Percentiles rank a stretch among this genome's conserved stretches.
Conservation (phyloP, 352 stramenopile genomes). For the Globisporangium nodosum region DNA sequence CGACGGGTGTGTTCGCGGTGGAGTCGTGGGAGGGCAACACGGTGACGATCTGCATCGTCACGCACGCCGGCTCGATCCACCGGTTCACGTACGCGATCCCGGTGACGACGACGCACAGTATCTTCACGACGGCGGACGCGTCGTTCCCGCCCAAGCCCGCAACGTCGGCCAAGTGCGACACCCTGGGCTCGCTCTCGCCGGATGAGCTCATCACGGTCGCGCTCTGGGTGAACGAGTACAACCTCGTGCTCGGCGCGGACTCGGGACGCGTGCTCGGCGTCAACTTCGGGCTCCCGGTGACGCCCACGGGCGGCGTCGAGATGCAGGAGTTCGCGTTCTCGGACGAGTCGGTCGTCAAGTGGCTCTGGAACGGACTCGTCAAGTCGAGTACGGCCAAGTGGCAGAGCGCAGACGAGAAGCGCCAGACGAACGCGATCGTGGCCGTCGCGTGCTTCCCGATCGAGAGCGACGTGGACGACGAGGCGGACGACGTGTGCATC, state of each 20-base stretch:
- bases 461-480: slow-evolving; percentile 31
- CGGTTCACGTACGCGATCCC: slow-evolving; percentile 54
- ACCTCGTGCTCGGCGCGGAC: slow-evolving; percentile 61
- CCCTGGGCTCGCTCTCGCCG: slow-evolving; percentile 35
- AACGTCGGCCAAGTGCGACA: slow-evolving; percentile 30
- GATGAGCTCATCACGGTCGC: slow-evolving; percentile 61
- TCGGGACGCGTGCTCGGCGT: slow-evolving; percentile 53
- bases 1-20: slow-evolving; percentile 47
- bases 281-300: slow-evolving; percentile 56
- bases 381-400: slow-evolving; percentile 33
- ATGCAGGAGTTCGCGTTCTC: slow-evolving; percentile 69
- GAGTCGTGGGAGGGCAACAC: slow-evolving; percentile 56
- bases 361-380: slow-evolving; percentile 68
- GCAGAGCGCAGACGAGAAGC: slow-evolving; percentile 25
- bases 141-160: slow-evolving; percentile 37
- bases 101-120: slow-evolving; percentile 23
- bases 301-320: slow-evolving; percentile 16
- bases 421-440: slow-evolving; percentile 31
- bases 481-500: slow-evolving; percentile 59
- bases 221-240: slow-evolving; percentile 76
- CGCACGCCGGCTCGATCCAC: slow-evolving; percentile 62
- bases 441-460: slow-evolving; percentile 62
- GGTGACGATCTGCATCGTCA: slow-evolving; percentile 60
- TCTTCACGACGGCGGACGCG: slow-evolving; percentile 47
- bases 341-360: slow-evolving; percentile 58